Conservation (phyloP, 106 monocot species). For the Triglochin maritima region DNA sequence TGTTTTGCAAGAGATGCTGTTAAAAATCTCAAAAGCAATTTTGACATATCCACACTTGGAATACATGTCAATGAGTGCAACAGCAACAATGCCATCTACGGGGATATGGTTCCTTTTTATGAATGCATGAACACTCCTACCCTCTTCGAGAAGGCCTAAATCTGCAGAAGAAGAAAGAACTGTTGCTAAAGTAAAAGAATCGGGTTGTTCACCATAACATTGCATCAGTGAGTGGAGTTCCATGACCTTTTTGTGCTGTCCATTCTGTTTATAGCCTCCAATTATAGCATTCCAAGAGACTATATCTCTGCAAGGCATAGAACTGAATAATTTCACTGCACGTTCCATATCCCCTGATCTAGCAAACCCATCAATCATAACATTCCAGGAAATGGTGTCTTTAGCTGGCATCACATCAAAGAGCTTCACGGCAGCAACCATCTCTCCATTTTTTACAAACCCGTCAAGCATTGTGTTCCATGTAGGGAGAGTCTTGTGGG, state of each 20-base stretch:
- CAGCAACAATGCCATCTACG: constrained; percentile 30
- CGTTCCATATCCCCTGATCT: constrained; percentile 14
- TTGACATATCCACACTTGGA: constrained; percentile 49
- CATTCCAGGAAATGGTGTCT: constrained; percentile 35
- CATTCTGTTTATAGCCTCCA: constrained; percentile 35
- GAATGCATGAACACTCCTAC: constrained; percentile 41
- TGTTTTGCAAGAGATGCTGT: constrained; percentile 21
- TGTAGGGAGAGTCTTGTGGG: constrained; percentile 18
- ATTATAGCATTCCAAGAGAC: constrained; percentile 42
- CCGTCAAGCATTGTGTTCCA: constrained; percentile 34
- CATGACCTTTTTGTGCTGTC: constrained; percentile 25
- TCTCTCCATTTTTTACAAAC: constrained; percentile 12
- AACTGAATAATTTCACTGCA: constrained; percentile 21
- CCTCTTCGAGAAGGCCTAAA: constrained; percentile 27
- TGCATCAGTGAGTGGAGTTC: constrained; percentile 29
- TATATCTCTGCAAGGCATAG: constrained; percentile 24
- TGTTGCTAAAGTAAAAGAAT: constrained; percentile 34
- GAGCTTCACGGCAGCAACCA: constrained; percentile 10
- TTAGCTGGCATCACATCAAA: constrained; percentile 24
- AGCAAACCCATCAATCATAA: constrained; percentile 27
- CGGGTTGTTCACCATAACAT: constrained; percentile 13
- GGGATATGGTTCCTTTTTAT: constrained; percentile 21
- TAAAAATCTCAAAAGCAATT: constrained; percentile 28
- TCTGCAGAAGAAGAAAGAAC: constrained; percentile 45
- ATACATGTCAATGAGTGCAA: constrained; percentile 59